Evolutionary conservation across 2,329 filamentous ascomycete genomes (phyloP).

Genomic region (Aspergillus carbonarius): DNA sequence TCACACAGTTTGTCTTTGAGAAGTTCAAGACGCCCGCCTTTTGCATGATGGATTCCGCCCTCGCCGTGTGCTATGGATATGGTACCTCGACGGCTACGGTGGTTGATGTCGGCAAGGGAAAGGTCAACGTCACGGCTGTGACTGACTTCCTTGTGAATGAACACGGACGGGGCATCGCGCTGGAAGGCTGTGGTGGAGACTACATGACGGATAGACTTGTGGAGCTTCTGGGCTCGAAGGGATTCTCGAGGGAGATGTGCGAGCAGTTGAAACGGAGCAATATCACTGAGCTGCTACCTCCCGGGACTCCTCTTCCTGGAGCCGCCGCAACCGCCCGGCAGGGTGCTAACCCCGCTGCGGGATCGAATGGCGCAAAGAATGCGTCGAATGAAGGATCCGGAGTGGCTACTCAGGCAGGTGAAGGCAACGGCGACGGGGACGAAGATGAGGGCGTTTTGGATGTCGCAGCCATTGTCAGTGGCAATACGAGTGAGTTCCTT

Average conservation of each 20-base stretch:
- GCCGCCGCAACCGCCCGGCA: constrained; percentile 43
- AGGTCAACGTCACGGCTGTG: constrained; percentile 89
- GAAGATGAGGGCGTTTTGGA: constrained; percentile 64
- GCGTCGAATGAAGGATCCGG: constrained; percentile 51
- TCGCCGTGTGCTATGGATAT: constrained; percentile 79
- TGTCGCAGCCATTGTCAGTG: constrained; percentile 65
- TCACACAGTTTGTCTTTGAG: constrained; percentile 95
- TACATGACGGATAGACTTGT: constrained; percentile 75
- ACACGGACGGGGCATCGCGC: constrained; percentile 60
- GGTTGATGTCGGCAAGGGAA: constrained; percentile 86
- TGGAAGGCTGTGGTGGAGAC: constrained; percentile 76
- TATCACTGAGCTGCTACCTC: constrained; percentile 62
- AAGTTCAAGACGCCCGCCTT: constrained; percentile 94
- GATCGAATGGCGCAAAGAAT: constrained; percentile 54
- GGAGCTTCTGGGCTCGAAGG: constrained; percentile 61
- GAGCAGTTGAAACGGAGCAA: constrained; percentile 64
- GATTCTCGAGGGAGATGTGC: constrained; percentile 62
- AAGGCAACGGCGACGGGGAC: constrained; percentile 50
- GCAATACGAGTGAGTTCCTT: constrained; percentile 62
- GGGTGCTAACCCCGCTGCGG: constrained; percentile 54
- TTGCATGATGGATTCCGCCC: constrained; percentile 82
- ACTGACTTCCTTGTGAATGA: constrained; percentile 77
- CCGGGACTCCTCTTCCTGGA: constrained; percentile 55
- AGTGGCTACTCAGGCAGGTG: constrained; percentile 56
- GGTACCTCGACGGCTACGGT: constrained; percentile 79